Evolutionary conservation across 2,329 filamentous ascomycete genomes (phyloP).

Genomic region (Fusarium ramigenum): DNA sequence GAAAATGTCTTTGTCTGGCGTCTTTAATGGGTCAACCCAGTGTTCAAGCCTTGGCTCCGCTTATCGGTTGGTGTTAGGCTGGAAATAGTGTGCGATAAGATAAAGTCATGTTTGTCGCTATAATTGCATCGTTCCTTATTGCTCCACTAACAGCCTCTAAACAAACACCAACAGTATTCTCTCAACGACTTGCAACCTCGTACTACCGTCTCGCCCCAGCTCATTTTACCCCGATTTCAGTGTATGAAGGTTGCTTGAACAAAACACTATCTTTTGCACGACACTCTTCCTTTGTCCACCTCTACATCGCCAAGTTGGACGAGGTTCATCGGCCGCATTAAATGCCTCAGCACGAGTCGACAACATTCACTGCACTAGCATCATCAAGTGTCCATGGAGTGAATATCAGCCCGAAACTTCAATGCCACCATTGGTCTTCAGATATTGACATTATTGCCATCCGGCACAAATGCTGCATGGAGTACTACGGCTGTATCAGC

Average conservation of each 20-base stretch:
- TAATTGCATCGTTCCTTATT: not conserved
- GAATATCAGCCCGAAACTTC: not conserved
- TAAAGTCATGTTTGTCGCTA: accelerated
- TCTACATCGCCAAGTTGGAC: not conserved
- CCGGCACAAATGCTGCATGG: slow-evolving; percentile 9
- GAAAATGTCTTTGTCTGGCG: not conserved
- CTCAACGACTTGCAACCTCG: no score
- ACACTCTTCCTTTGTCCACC: accelerated
- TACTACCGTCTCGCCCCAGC: not conserved
- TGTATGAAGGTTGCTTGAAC: not conserved
- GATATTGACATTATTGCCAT: slow-evolving; percentile 16
- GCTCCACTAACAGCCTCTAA: accelerated
- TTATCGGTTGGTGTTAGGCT: not conserved
- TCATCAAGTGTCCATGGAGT: not conserved
- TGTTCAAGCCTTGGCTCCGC: no score
- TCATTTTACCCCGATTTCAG: no score
- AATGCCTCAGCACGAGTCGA: slow-evolving; percentile 3
- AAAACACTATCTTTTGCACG: not conserved
- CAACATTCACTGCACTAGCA: not conserved
- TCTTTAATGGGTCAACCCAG: not conserved
- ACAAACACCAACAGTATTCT: not conserved
- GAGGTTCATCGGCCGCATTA: not conserved
- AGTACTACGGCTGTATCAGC: slow-evolving; percentile 24
- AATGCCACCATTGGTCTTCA: slow-evolving; percentile 16
- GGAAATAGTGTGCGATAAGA: not conserved